Base-by-base conservation (phyloP, 306 rosid species). In the Quercus variabilis region DNA sequence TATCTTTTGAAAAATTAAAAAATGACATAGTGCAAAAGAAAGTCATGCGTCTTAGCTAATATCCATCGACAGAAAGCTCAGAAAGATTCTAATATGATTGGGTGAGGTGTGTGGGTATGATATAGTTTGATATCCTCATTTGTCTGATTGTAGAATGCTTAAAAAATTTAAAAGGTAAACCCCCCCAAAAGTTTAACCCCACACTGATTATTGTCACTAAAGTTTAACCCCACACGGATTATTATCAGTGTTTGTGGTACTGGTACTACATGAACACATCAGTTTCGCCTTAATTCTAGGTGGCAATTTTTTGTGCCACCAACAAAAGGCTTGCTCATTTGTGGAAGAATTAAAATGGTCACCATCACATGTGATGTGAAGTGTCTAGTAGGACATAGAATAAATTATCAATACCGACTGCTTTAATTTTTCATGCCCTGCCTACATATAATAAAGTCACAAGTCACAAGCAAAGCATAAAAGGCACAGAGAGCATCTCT, bases 401-500 rank as follows among this genome's bases (percentile, higher is more conserved):
- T 67, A 49, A 33, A 67, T 33, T 33, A 7, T 14, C 72, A 9
- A 25, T 14, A 67, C 20, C 52, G 51, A 33, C 52, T 18, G 18
- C 43, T 17, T 30, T 21, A 5, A 26, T 13, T 56, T 6, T 46
- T 21, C 57, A 20, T 58, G 64, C 18, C 38, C 46, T 28, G 38
- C 23, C 59, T 14, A 55, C 31, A 77, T 38, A 21, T 52, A 54
- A 63, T 33, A 55, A 59, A 74, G 73, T 38, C 23, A 63, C 54
- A 38, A 74, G 73, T 38, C 23, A 73, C 54, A 41, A 46, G 56
- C 20, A 62, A 46, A 78, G 6, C 78, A 73, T 6, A 74, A 63
- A 77, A 71, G 59, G 23, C 15, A 74, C 35, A 35, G 74, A 35
- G 74, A 9, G 15, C 49, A 14, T 26, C 78, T 13, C 26, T 74